Percentiles rank a stretch among this genome's conserved stretches.
Evolutionary conservation across 768 basidiomycete species (phyloP).

Genomic region (Calocybe indica): DNA sequence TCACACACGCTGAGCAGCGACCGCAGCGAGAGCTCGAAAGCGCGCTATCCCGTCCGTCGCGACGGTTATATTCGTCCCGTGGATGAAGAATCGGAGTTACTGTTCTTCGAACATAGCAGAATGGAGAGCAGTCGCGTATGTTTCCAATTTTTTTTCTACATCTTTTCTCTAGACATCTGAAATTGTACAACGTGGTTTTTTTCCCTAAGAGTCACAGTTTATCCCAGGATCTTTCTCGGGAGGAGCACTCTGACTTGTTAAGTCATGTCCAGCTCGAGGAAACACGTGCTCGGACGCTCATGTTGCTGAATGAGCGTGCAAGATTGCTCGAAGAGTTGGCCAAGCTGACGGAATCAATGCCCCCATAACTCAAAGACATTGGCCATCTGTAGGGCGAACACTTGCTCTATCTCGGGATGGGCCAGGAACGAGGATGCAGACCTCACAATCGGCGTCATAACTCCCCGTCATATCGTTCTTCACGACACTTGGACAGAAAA

Average conservation of each 20-base stretch:
- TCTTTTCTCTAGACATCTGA: not conserved
- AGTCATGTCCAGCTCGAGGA: conserved; percentile 8
- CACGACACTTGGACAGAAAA: too few species aligned
- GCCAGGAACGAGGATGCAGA: too few species aligned
- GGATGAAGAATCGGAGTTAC: conserved; percentile 46
- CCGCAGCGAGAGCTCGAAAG: not conserved
- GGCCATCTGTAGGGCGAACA: too few species aligned
- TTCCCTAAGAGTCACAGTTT: not conserved
- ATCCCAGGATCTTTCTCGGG: not conserved
- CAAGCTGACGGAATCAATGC: conserved; percentile 15
- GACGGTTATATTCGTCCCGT: conserved; percentile 49
- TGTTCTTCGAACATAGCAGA: conserved; percentile 37
- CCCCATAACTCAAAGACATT: too few species aligned
- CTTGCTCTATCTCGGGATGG: too few species aligned
- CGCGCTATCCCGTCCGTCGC: conserved; percentile 33
- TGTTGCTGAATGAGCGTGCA: conserved; percentile 54
- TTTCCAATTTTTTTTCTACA: not conserved
- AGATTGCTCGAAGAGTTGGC: conserved; percentile 50
- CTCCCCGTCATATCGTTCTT: too few species aligned
- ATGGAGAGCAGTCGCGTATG: conserved; percentile 4
- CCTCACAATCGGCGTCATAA: too few species aligned
- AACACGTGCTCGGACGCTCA: conserved; percentile 34
- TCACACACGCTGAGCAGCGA: conserved; percentile 1
- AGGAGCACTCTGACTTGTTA: not conserved
- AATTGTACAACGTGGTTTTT: not conserved